Conservation (phyloP, 306 rosid species). For the Castanea sativa region DNA sequence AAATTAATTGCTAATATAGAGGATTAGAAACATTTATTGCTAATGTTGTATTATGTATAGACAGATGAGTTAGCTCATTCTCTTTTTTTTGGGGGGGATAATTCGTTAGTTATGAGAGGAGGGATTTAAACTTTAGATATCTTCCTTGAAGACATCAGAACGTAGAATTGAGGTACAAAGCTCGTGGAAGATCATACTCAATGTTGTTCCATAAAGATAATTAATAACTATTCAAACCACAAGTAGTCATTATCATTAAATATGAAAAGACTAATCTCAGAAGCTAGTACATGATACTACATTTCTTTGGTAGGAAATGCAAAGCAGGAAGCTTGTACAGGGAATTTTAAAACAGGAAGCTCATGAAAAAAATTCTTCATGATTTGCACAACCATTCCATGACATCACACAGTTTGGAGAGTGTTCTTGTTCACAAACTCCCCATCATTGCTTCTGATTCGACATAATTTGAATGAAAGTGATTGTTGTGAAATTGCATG, state of each 20-base stretch:
- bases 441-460: constrained; percentile 14
- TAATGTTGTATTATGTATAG: too few species aligned
- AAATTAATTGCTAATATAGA: too few species aligned
- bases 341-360: not conserved
- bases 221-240: not conserved
- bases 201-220: not conserved
- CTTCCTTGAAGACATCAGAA: too few species aligned
- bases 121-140: too few species aligned
- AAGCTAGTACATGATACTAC: not conserved
- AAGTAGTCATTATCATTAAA: not conserved
- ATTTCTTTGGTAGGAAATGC: not conserved
- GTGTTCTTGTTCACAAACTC: not conserved
- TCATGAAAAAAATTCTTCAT: not conserved
- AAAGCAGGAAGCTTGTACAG: too few species aligned
- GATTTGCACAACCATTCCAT: not conserved
- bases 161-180: too few species aligned
- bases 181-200: too few species aligned
- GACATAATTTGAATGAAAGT: constrained; percentile 30
- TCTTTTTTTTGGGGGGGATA: too few species aligned
- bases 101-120: too few species aligned
- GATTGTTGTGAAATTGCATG: constrained; percentile 22
- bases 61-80: too few species aligned
- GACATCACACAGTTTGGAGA: constrained; percentile 22
- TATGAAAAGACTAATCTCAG: not conserved
- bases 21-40: too few species aligned